Base-by-base conservation (phyloP, 179 eudicot genomes). In the Patellifolia procumbens region DNA sequence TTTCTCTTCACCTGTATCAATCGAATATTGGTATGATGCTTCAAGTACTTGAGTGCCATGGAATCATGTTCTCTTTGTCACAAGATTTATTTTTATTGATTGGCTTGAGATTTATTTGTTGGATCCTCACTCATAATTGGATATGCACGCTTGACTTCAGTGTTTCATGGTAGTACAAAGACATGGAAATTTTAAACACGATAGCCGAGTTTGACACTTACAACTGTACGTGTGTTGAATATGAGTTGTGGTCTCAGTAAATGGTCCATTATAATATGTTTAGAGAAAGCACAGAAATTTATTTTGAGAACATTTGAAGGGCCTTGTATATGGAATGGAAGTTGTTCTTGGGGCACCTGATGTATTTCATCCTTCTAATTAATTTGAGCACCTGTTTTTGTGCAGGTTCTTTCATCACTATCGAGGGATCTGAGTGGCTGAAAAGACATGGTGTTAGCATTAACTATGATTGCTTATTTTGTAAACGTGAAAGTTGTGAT, bases 21-120 rank as follows among this genome's bases (percentile, higher is more conserved):
- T 78, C 61, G 42, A 53, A 70, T 78, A 15, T 39, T 19, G 46
- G 51, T 70, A 31, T 4, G n/a, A 49, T 70, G 51, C 70, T 34
- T 77, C 60, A 61, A 39, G 63, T 61, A 62, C 32, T 62, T 78
- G 63, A 55, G 58, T 61, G 59, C 42, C 28, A 22, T 78, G 61
- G 79, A 51, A 81, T 74, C 81, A 24, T 29, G 43, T 81, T 74
- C 84, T 42, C 35, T 24, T 55, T 74, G 34, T 74, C 29, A 17
- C 10, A 61, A 45, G n/a, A n/a, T n/a, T n/a, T n/a, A n/a, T n/a
- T n/a, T n/a, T n/a, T n/a, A n/a, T n/a, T n/a, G n/a, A n/a, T n/a
- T n/a, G n/a, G n/a, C n/a, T n/a, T n/a, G n/a, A n/a, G n/a, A n/a
- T n/a, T n/a, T n/a, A n/a, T n/a, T 39, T 39, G 45, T 39, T 10